Percentiles rank a stretch among this genome's conserved stretches.
phyloP scores from a whole-genome alignment of 2,329 filamentous ascomycete species.

The Fusarium sarcochroum region DNA sequence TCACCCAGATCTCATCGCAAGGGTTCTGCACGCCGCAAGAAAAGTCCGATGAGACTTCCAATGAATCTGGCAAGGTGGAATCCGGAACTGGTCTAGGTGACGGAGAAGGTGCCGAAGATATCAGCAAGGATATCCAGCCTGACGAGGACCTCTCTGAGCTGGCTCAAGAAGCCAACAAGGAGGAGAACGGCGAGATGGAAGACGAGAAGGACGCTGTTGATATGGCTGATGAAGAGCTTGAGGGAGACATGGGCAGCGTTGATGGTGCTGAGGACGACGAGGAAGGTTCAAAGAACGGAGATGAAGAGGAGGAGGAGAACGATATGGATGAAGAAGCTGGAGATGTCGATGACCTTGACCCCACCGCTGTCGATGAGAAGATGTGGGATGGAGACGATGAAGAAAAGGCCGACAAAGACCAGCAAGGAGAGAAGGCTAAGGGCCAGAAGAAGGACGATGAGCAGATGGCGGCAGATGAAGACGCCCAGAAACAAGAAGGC shows the following conservation, averaged over 20 bases:
- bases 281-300: slow-evolving; percentile 71
- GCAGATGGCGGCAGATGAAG: slow-evolving; percentile 71
- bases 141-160: slow-evolving; percentile 95
- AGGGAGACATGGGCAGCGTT: slow-evolving; percentile 81
- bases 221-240: slow-evolving; percentile 91
- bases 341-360: slow-evolving; percentile 91
- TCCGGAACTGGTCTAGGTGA: slow-evolving; percentile 94
- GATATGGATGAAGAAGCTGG: slow-evolving; percentile 92
- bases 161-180: slow-evolving; percentile 84
- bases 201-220: slow-evolving; percentile 90
- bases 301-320: slow-evolving; percentile 76
- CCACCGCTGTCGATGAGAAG: slow-evolving; percentile 94
- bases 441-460: slow-evolving; percentile 77
- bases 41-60: slow-evolving; percentile 78
- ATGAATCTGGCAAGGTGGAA: slow-evolving; percentile 84
- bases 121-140: slow-evolving; percentile 94
- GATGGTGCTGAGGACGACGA: slow-evolving; percentile 74
- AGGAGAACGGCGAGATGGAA: slow-evolving; percentile 76
- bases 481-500: slow-evolving; percentile 64
- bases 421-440: slow-evolving; percentile 79
- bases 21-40: slow-evolving; percentile 95
- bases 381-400: slow-evolving; percentile 95
- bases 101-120: slow-evolving; percentile 95
- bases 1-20: slow-evolving; percentile 82
- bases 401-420: slow-evolving; percentile 85